Conservation (phyloP, 148 eudicot genomes). For the Chenopodium quinoa region DNA sequence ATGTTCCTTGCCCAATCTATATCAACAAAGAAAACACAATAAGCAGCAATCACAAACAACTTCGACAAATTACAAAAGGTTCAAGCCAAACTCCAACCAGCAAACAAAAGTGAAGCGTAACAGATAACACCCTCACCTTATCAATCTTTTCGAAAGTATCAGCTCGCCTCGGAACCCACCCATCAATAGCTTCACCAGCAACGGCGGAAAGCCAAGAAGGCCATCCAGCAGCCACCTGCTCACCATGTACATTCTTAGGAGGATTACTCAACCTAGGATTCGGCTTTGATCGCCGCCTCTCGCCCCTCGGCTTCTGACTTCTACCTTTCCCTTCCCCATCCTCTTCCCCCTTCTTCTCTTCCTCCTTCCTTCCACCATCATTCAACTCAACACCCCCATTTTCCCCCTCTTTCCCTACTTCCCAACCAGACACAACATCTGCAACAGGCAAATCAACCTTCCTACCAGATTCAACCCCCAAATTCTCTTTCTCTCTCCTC, state of each 20-base stretch:
- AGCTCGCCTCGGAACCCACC: constrained; percentile 95
- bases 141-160: constrained; percentile 94
- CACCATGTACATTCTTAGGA: constrained; percentile 65
- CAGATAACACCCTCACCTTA: constrained; percentile 45
- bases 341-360: constrained; percentile 31
- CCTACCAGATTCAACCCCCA: constrained; percentile 33
- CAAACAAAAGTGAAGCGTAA: constrained; percentile 2
- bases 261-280: constrained; percentile 73
- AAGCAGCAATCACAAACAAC: constrained; percentile 11
- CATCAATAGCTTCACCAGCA: constrained; percentile 87
- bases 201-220: constrained; percentile 93
- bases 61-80: not conserved
- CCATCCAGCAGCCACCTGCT: constrained; percentile 98
- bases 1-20: constrained; percentile 94
- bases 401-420: constrained; percentile 21
- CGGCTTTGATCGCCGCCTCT: constrained; percentile 59
- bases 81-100: constrained; percentile 9
- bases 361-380: constrained; percentile 40
- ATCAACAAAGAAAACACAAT: constrained; percentile 15
- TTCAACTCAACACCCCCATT: constrained; percentile 37
- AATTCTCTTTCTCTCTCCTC: constrained; percentile 27
- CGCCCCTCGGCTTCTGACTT: constrained; percentile 46
- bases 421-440: constrained; percentile 21
- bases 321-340: constrained; percentile 43
- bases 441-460: constrained; percentile 27